Percentiles rank a stretch among this genome's conserved stretches.
These are phyloP conservation scores for Epichloe baconii DNA, from an alignment of 2,329 filamentous ascomycete species.

Conservation along the genomic window DNA sequence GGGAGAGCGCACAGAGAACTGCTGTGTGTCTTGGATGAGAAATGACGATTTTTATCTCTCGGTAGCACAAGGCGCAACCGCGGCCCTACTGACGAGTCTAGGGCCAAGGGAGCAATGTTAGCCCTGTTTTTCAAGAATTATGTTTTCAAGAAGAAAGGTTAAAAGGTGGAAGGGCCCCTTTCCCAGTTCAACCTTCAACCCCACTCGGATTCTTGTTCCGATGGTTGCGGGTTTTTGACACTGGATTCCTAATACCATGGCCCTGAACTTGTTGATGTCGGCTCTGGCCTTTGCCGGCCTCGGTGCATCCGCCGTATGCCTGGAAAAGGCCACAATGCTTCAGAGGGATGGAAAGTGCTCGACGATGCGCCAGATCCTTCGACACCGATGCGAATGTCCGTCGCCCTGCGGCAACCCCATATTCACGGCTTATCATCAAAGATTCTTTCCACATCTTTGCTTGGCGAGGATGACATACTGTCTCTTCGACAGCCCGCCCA, in stretches of 20 bases:
- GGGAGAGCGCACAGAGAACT: neutral
- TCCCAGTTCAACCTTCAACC: neutral
- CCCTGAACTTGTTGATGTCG: conserved; percentile 6
- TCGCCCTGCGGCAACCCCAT: conserved; percentile 20
- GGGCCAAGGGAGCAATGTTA: neutral
- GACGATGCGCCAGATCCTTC: conserved; percentile 11
- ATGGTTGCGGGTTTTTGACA: neutral
- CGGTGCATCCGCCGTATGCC: conserved; percentile 10
- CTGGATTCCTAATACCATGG: conserved; percentile 5
- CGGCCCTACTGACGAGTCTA: neutral
- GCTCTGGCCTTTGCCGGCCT: conserved; percentile 13
- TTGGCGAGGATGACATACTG: conserved; percentile 24
- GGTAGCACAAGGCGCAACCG: neutral
- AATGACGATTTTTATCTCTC: neutral
- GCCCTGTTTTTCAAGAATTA: neutral
- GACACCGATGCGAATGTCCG: conserved; percentile 16
- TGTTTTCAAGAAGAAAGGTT: too few species aligned
- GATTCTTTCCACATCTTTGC: conserved; percentile 14
- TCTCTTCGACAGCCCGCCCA: conserved; percentile 22
- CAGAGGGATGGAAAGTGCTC: conserved; percentile 18
- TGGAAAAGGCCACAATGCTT: conserved; percentile 16
- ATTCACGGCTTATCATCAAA: conserved; percentile 14
- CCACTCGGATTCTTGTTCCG: neutral
- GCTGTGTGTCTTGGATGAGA: neutral
- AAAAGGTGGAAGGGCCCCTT: neutral